These are phyloP conservation scores for Melampsora larici-populina DNA, from an alignment of 1,284 basidiomycete genomes.

Conservation along the genomic window DNA sequence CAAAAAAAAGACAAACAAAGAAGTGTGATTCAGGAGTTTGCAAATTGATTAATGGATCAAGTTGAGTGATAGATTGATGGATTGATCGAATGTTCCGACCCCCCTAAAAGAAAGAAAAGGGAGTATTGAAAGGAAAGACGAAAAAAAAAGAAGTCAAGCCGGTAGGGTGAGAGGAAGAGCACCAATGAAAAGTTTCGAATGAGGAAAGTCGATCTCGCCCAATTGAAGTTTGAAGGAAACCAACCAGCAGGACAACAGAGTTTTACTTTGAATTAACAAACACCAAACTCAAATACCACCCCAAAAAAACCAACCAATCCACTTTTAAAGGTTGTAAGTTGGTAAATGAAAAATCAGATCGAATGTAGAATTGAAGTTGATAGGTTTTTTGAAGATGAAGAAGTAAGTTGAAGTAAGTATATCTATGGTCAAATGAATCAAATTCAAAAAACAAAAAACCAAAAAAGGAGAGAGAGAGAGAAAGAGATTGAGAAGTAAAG, in stretches of 20 bases:
- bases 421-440: too few relatives aligned
- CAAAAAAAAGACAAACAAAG: conserved; percentile 35
- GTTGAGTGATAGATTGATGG: too few relatives aligned
- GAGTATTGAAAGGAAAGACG: too few relatives aligned
- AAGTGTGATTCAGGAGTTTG: background rate
- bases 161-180: background rate
- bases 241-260: background rate
- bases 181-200: too few relatives aligned
- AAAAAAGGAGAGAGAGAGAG: conserved; percentile 26
- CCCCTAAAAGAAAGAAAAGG: background rate
- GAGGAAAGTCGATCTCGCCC: background rate
- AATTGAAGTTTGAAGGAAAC: background rate
- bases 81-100: background rate
- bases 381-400: background rate
- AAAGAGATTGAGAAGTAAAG: conserved; percentile 9
- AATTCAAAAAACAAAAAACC: background rate
- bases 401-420: too few relatives aligned
- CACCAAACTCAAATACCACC: too few relatives aligned
- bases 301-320: too few relatives aligned
- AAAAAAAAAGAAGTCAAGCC: background rate
- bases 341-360: background rate
- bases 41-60: too few relatives aligned
- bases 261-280: too few relatives aligned
- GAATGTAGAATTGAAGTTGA: background rate
- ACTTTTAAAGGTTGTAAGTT: too few relatives aligned